phyloP scores from a whole-genome alignment of 2,329 filamentous ascomycete species.

The Graphilbum fragrans region DNA sequence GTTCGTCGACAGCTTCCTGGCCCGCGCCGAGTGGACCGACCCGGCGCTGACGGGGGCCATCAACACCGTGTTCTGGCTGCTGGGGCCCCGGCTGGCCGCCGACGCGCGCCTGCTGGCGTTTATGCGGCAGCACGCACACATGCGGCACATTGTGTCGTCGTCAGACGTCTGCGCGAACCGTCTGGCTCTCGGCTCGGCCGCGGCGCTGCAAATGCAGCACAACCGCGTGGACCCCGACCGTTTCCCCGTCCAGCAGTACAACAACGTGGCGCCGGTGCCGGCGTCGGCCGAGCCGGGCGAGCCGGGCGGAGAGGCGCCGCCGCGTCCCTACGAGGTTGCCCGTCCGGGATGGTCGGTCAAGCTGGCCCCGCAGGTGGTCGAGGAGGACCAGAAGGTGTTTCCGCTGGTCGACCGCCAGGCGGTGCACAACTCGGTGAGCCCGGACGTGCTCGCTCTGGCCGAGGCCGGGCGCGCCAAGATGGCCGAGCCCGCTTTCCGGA shows the following conservation, averaged over 20 bases:
- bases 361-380: conserved; percentile 32
- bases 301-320: not conserved
- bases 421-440: conserved; percentile 26
- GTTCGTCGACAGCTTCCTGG: conserved; percentile 59
- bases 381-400: conserved; percentile 32
- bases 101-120: conserved; percentile 56
- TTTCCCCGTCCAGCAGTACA: conserved; percentile 58
- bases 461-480: conserved; percentile 29
- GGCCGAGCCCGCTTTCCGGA: conserved; percentile 30
- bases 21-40: conserved; percentile 60
- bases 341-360: conserved; percentile 30
- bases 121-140: conserved; percentile 45
- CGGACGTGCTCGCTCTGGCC: conserved; percentile 40
- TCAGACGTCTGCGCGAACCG: conserved; percentile 64
- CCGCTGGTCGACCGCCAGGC: conserved; percentile 34
- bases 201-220: conserved; percentile 55
- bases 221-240: conserved; percentile 60
- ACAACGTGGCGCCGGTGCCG: conserved; percentile 28
- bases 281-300: too few species aligned
- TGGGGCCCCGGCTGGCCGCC: conserved; percentile 54
- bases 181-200: conserved; percentile 55
- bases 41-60: conserved; percentile 54
- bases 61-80: conserved; percentile 65
- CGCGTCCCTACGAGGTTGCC: conserved; percentile 22
- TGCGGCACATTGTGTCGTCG: conserved; percentile 70